Conservation (phyloP, 192 early-diverging fungal species). For the Entomortierella beljakovae region DNA sequence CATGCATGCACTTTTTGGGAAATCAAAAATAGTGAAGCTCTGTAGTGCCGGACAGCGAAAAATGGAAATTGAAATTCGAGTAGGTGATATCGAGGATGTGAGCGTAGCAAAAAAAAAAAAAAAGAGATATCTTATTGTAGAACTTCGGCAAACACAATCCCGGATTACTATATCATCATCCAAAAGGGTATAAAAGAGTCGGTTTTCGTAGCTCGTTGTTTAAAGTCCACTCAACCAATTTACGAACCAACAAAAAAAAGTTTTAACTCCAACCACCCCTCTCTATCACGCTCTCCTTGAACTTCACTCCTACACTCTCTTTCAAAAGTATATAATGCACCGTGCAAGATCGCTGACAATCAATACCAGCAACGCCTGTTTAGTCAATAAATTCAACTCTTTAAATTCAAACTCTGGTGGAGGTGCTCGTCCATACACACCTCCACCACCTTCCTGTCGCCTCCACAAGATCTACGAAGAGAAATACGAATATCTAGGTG, state of each 20-base stretch:
- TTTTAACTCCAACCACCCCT: background rate
- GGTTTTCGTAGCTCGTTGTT: background rate
- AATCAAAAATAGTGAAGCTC: background rate
- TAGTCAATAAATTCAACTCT: slow-evolving; percentile 19
- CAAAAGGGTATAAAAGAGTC: background rate
- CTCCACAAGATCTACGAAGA: slow-evolving; percentile 45
- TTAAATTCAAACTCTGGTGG: background rate
- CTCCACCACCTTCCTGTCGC: slow-evolving; percentile 34
- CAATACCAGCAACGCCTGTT: slow-evolving; percentile 37
- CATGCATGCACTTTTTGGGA: background rate
- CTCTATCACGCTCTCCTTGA: background rate
- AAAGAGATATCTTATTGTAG: too few species aligned
- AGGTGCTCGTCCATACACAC: slow-evolving; percentile 14
- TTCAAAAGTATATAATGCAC: slow-evolving; percentile 8
- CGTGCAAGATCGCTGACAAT: slow-evolving; percentile 31
- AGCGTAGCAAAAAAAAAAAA: too few species aligned
- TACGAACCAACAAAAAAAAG: background rate
- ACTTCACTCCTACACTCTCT: background rate
- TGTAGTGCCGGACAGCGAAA: background rate
- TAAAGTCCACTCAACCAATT: background rate
- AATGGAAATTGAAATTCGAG: background rate
- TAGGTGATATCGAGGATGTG: background rate
- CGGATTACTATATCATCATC: background rate
- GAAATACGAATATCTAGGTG: slow-evolving; percentile 32
- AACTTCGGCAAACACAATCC: background rate